phyloP scores from a whole-genome alignment of 2,329 filamentous ascomycete genomes.

The Cladosporium colombiae region DNA sequence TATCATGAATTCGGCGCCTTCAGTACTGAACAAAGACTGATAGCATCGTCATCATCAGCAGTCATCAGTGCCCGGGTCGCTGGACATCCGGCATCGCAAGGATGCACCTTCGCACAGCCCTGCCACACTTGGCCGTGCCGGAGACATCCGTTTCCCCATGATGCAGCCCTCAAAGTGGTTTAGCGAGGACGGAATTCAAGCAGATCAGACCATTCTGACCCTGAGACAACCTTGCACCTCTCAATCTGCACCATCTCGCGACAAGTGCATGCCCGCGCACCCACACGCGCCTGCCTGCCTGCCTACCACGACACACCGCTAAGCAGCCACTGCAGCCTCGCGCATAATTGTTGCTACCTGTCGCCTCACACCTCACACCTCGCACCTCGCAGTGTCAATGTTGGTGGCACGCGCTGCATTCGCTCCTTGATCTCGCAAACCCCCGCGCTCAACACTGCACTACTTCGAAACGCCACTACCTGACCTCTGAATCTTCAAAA shows the following conservation, averaged over 20 bases:
- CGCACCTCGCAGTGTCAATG: background rate
- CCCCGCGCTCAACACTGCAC: constrained; percentile 8
- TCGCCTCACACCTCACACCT: background rate
- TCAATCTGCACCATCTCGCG: background rate
- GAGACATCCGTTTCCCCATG: background rate
- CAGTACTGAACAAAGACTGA: background rate
- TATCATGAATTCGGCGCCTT: background rate
- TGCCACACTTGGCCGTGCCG: background rate
- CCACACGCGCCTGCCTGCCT: background rate
- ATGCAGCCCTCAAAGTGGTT: background rate
- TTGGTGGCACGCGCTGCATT: constrained; percentile 12
- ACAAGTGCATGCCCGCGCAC: background rate
- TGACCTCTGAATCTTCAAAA: background rate
- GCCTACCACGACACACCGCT: background rate
- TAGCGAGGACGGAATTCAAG: background rate
- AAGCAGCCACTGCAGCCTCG: background rate
- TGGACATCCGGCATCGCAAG: background rate
- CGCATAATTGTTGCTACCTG: constrained; percentile 4
- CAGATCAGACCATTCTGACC: background rate
- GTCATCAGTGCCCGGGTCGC: background rate
- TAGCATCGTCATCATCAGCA: background rate
- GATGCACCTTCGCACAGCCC: background rate
- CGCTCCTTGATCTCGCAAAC: background rate
- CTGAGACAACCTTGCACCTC: background rate
- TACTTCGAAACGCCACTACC: constrained; percentile 9